Evolutionary conservation across 345 rosid species (phyloP).

Genomic region (Melaleuca quinquenervia): DNA sequence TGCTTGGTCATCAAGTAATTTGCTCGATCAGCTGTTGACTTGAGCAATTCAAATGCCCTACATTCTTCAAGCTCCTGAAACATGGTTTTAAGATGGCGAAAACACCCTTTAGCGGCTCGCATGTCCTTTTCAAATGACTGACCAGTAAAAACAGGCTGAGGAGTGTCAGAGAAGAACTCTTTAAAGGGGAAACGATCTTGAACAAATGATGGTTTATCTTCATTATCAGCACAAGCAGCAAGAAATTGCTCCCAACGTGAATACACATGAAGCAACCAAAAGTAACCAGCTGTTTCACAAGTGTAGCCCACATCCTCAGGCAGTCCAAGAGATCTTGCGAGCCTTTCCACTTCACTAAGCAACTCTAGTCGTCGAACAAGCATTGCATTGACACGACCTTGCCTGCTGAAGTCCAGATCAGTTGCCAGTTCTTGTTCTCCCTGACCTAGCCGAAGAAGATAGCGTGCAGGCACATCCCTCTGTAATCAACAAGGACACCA

Average conservation of each 20-base stretch:
- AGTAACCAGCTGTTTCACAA: constrained; percentile 98
- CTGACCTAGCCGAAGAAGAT: constrained; percentile 99
- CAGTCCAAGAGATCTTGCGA: constrained; percentile 87
- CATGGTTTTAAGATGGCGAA: constrained; percentile 80
- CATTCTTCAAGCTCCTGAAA: constrained; percentile 99
- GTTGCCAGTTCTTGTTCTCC: constrained; percentile 99
- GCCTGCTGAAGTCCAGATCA: constrained; percentile 96
- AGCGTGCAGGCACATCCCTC: constrained; percentile 99
- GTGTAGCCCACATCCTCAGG: constrained; percentile 99
- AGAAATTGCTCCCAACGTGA: constrained; percentile 96
- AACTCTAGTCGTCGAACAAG: constrained; percentile 90
- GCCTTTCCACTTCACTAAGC: constrained; percentile 90
- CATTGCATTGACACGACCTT: constrained; percentile 98
- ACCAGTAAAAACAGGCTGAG: constrained; percentile 73
- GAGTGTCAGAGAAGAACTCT: constrained; percentile 77
- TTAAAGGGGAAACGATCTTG: constrained; percentile 84
- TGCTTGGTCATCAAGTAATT: constrained; percentile 97
- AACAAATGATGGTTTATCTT: constrained; percentile 63
- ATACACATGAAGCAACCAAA: constrained; percentile 96
- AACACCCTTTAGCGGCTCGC: constrained; percentile 92
- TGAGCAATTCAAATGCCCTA: constrained; percentile 97
- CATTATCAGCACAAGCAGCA: constrained; percentile 78
- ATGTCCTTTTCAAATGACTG: constrained; percentile 90
- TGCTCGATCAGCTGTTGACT: constrained; percentile 98
- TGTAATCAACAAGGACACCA: constrained; percentile 6